phyloP scores from a whole-genome alignment of 179 eudicot species.

The Gypsophila paniculata region DNA sequence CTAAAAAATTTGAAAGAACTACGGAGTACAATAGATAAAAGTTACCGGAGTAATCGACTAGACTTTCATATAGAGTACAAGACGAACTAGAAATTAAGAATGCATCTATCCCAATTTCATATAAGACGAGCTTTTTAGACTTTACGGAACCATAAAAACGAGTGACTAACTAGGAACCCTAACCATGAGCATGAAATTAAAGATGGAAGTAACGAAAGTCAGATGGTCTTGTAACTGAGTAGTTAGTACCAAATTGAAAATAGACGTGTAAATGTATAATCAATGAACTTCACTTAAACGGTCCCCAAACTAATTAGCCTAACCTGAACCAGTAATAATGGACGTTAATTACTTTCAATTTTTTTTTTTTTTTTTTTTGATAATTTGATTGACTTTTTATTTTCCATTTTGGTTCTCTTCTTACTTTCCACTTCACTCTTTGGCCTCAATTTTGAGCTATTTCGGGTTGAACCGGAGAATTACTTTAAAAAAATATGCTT shows the following conservation, averaged over 20 bases:
- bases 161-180: no score
- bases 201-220: neutral
- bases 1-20: no score
- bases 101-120: no score
- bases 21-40: no score
- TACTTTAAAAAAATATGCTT: neutral
- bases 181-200: no score
- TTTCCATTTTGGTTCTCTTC: neutral
- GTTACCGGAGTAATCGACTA: no score
- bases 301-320: conserved; percentile 15
- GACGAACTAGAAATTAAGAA: no score
- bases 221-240: neutral
- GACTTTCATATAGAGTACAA: no score
- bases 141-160: no score
- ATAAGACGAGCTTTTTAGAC: no score
- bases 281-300: conserved; percentile 11
- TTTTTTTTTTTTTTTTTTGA: no score
- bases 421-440: conserved; percentile 11
- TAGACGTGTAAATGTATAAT: neutral
- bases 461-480: neutral
- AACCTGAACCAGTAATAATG: conserved; percentile 19
- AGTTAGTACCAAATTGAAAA: conserved; percentile 2
- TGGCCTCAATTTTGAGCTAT: conserved; percentile 1
- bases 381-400: conserved; percentile 10
- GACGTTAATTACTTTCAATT: conserved; percentile 14